Evolutionary conservation across 371 early-diverging fungal species (phyloP), one percentile per base, ranked within the genome.

Genomic region (Mortierella sp.): DNA sequence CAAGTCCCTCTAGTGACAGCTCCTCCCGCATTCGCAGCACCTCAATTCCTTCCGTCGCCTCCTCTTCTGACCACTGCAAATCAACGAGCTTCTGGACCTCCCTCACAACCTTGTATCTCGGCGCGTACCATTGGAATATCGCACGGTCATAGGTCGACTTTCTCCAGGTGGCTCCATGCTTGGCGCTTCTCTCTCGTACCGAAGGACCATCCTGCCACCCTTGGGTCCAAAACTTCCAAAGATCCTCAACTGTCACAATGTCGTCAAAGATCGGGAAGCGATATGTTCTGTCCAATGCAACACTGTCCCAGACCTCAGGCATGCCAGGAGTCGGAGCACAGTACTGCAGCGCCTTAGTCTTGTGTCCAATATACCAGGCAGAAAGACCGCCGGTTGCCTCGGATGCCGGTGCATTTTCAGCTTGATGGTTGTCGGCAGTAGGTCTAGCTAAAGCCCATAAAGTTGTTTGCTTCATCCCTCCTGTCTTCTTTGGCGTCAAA

Each of bases 81-180:
- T 37, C 40, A 10, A 67, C 67, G 40, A 67, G 21, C 24, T 37
- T 40, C 37, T 34, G 19, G 24, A 67, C 24, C 67, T 67, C 24
- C 67, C 37, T 37, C 19, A 11, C 43, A 9, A 67, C 19, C 67
- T 21, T 67, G 43, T 67, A 40, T 24, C 67, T 67, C 24, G 43
- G 24, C 24, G 14, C 40, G 43, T 67, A 67, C 67, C 67, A 67
- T 37, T 40, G 67, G 37, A 21, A 19, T 21, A 40, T 67, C 40
- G 21, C 34, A 10, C 24, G 40, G 34, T 37, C 67, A 14, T 67
- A 37, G 0, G 67, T 9, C 9, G 10, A 2, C 40, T 67, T 40
- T 21, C 43, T 67, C 67, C 67, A 67, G 24, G 67, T 40, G 40
- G 67, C 67, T 3, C 67, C 67, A 67, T 67, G 67, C 24, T 40